Percentiles rank a stretch among this genome's conserved stretches.
phyloP scores from a whole-genome alignment of 1,139 yeast species.

The Yamadazyma sp. region DNA sequence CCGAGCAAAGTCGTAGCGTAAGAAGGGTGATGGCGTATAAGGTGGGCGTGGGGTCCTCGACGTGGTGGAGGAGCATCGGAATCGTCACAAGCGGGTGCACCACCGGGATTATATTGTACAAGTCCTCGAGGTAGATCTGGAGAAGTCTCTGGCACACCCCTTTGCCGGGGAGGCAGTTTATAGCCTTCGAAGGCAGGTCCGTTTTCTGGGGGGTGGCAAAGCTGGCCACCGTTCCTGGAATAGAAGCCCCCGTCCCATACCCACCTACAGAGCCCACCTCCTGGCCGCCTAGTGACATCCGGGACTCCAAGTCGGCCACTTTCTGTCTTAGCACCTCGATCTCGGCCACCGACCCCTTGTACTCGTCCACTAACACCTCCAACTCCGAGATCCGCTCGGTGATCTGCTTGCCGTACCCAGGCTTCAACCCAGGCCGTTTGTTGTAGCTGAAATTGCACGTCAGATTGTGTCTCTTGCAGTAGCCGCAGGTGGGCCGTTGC shows the following conservation, averaged over 20 bases:
- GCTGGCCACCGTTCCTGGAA: neutral
- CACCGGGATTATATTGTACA: constrained; percentile 2
- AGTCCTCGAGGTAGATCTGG: constrained; percentile 3
- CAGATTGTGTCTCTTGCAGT: constrained; percentile 2
- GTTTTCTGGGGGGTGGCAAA: neutral
- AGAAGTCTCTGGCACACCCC: constrained; percentile 1
- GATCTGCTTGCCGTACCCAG: constrained; percentile 5
- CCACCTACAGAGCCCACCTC: neutral
- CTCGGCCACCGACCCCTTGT: neutral
- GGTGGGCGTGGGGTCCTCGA: neutral
- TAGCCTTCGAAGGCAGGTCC: neutral
- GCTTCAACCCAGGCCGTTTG: constrained; percentile 6
- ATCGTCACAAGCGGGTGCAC: constrained; percentile 1
- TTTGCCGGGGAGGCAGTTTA: neutral
- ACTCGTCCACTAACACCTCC: constrained; percentile 1
- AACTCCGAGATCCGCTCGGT: constrained; percentile 4
- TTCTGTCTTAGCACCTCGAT: neutral
- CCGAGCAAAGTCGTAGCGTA: neutral
- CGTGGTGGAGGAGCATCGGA: neutral
- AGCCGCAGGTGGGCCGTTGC: constrained; percentile 6
- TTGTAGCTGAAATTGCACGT: constrained; percentile 5
- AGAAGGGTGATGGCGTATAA: neutral
- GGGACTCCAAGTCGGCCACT: constrained; percentile 3
- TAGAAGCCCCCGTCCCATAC: neutral
- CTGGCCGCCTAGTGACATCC: neutral